Conservation (phyloP, 306 rosid genomes). For the Castanospermum australe region DNA sequence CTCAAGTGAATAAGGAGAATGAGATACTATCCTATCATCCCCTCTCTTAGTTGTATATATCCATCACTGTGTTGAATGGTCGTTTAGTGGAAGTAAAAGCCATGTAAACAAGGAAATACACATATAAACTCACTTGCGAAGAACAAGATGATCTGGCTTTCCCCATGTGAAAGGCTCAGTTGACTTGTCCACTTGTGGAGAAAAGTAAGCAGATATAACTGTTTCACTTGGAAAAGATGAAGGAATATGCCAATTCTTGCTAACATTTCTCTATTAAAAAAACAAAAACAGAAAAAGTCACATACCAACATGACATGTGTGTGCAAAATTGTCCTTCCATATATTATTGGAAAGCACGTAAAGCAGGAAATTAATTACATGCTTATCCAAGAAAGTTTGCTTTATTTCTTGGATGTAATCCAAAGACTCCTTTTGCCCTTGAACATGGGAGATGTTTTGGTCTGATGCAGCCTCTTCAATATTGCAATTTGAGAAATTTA, state of each 20-base stretch:
- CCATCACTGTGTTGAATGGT: slow-evolving; percentile 9
- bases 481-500: slow-evolving; percentile 10
- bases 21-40: not conserved
- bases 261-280: slow-evolving; percentile 79
- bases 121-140: slow-evolving; percentile 73
- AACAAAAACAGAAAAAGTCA: not conserved
- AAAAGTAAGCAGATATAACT: slow-evolving; percentile 73
- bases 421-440: slow-evolving; percentile 44
- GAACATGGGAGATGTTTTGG: slow-evolving; percentile 36
- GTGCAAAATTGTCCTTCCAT: slow-evolving; percentile 18
- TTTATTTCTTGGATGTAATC: slow-evolving; percentile 39
- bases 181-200: slow-evolving; percentile 89
- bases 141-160: slow-evolving; percentile 93
- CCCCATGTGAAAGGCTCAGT: slow-evolving; percentile 90
- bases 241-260: slow-evolving; percentile 99
- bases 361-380: slow-evolving; percentile 47
- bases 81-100: not conserved
- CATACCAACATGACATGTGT: slow-evolving; percentile 7
- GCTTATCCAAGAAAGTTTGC: slow-evolving; percentile 73
- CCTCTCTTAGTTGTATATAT: not conserved
- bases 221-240: slow-evolving; percentile 83
- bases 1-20: slow-evolving; percentile 6
- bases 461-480: slow-evolving; percentile 42
- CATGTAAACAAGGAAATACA: slow-evolving; percentile 2
- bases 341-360: slow-evolving; percentile 13